phyloP scores from a whole-genome alignment of 1,284 basidiomycete species.

The Pseudozyma sp. region DNA sequence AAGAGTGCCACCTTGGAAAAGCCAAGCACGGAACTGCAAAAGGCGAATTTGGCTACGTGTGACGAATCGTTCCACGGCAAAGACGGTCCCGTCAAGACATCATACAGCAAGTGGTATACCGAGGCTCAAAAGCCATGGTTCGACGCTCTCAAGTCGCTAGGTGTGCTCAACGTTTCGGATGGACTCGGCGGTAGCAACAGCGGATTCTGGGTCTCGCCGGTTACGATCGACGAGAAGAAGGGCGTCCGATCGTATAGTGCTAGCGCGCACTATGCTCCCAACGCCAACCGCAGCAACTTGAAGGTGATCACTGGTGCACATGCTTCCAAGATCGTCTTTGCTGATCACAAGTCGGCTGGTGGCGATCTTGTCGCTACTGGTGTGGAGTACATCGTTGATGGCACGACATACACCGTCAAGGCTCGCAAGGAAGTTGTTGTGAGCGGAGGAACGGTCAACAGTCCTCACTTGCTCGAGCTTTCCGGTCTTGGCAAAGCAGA shows the following conservation, averaged over 20 bases:
- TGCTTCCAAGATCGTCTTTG: constrained; percentile 46
- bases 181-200: constrained; percentile 48
- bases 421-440: constrained; percentile 72
- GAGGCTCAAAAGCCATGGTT: constrained; percentile 56
- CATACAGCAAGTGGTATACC: constrained; percentile 57
- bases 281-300: constrained; percentile 40
- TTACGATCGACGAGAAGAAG: constrained; percentile 42
- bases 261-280: constrained; percentile 54
- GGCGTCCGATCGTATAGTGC: constrained; percentile 47
- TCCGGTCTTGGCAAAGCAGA: constrained; percentile 51
- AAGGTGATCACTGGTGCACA: constrained; percentile 55
- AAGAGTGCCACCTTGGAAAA: constrained; percentile 39
- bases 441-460: constrained; percentile 71
- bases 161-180: constrained; percentile 42
- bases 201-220: constrained; percentile 55
- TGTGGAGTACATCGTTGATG: constrained; percentile 62
- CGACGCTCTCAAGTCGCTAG: constrained; percentile 48
- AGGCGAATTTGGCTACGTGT: constrained; percentile 46
- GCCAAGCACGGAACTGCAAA: constrained; percentile 43
- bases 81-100: constrained; percentile 46
- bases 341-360: constrained; percentile 8
- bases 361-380: constrained; percentile 55
- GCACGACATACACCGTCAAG: constrained; percentile 53
- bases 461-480: constrained; percentile 62
- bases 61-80: constrained; percentile 47